phyloP scores from a whole-genome alignment of 148 eudicot species.

The Nepenthes mirabilis region DNA sequence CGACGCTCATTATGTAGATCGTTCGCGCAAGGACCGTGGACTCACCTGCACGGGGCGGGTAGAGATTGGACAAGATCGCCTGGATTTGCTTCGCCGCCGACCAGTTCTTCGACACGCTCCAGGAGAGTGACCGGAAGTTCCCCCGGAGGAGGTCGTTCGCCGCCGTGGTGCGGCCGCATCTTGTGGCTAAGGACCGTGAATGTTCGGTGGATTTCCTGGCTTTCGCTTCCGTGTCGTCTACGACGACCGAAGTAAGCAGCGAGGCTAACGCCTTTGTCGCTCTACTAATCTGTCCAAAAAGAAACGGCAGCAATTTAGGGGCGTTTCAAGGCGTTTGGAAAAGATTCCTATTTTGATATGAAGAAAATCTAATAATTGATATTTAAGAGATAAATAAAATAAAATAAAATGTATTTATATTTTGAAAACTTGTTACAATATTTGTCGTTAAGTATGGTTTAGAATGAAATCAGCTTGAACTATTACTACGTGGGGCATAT shows the following conservation, averaged over 20 bases:
- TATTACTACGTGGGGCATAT: too few relatives aligned
- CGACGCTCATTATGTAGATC: conserved; percentile 59
- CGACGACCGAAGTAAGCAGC: conserved; percentile 40
- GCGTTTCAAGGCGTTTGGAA: too few relatives aligned
- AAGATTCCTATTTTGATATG: background rate
- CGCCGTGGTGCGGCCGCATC: conserved; percentile 11
- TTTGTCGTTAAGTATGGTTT: too few relatives aligned
- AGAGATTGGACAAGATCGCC: conserved; percentile 57
- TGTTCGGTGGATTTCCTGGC: conserved; percentile 51
- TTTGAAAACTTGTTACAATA: too few relatives aligned
- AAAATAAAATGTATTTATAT: too few relatives aligned
- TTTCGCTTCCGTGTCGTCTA: conserved; percentile 52
- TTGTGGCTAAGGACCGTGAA: conserved; percentile 64
- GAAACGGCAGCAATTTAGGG: background rate
- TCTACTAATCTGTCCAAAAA: conserved; percentile 23
- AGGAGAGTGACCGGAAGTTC: conserved; percentile 51
- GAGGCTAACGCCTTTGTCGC: conserved; percentile 55
- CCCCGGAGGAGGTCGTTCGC: conserved; percentile 21
- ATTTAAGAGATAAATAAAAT: too few relatives aligned
- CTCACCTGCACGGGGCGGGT: conserved; percentile 66
- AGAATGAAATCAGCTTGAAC: too few relatives aligned
- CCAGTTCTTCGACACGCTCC: conserved; percentile 68
- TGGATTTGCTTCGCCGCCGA: conserved; percentile 84
- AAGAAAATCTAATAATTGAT: background rate
- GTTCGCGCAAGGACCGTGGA: conserved; percentile 46